Percentiles rank a stretch among this genome's conserved stretches.
phyloP scores from a whole-genome alignment of 768 basidiomycete genomes.

The Multifurca ochricompacta region DNA sequence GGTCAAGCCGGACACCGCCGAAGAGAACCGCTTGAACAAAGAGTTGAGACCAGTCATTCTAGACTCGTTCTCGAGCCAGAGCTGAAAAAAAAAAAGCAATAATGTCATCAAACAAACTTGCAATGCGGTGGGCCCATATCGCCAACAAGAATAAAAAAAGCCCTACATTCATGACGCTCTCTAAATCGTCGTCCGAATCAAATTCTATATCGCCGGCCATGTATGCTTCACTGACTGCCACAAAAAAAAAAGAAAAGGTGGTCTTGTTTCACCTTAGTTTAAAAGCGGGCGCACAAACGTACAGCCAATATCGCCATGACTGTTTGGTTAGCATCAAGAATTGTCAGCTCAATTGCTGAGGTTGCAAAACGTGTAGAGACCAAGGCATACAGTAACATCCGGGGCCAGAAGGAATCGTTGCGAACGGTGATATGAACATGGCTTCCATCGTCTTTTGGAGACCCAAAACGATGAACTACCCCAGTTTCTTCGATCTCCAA shows the following conservation, averaged over 20 bases:
- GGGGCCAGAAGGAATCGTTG: constrained; percentile 30
- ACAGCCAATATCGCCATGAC: constrained; percentile 31
- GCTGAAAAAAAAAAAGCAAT: constrained; percentile 17
- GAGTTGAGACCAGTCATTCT: constrained; percentile 25
- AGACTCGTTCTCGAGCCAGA: constrained; percentile 31
- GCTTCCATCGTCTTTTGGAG: constrained; percentile 2
- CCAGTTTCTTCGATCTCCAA: constrained; percentile 27
- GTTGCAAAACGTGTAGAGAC: background rate
- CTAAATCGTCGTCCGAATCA: constrained; percentile 24
- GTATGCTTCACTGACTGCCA: constrained; percentile 32
- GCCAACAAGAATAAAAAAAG: background rate
- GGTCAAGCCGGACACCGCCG: constrained; percentile 29
- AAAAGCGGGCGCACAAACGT: too few relatives aligned
- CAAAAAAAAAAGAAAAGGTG: too few relatives aligned
- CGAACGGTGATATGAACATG: constrained; percentile 25
- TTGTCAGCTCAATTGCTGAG: too few relatives aligned
- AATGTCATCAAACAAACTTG: background rate
- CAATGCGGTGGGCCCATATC: too few relatives aligned
- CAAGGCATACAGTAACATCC: constrained; percentile 28
- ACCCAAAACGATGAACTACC: constrained; percentile 24
- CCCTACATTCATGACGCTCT: constrained; percentile 28
- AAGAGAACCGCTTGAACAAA: constrained; percentile 21
- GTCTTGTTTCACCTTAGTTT: too few relatives aligned
- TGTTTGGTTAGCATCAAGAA: too few relatives aligned
- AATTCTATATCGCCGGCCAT: constrained; percentile 31